Percentiles rank a stretch among this genome's conserved stretches.
Evolutionary conservation across 176 grass and related monocot species (phyloP).

Genomic region (Carex littledalei): DNA sequence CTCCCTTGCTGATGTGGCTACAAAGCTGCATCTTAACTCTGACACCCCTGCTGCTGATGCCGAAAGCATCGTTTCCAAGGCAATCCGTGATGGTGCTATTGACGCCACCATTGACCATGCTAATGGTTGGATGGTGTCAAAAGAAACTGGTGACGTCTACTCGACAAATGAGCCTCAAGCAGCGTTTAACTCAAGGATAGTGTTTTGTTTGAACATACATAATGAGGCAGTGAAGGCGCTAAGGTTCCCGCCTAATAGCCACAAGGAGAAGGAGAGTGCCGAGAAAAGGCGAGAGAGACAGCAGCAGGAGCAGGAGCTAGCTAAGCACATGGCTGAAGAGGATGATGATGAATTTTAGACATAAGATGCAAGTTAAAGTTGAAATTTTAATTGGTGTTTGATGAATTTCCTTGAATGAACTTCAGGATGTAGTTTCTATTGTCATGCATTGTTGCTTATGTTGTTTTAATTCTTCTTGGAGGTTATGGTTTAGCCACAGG

Average conservation of each 20-base stretch:
- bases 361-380: neutral
- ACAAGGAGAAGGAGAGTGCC: constrained; percentile 78
- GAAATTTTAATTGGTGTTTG: constrained; percentile 14
- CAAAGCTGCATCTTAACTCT: constrained; percentile 65
- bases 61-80: constrained; percentile 77
- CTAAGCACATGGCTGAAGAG: constrained; percentile 79
- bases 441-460: neutral
- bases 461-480: constrained; percentile 5
- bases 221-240: constrained; percentile 73
- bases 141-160: constrained; percentile 77
- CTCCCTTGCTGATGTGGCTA: constrained; percentile 74
- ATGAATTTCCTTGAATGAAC: constrained; percentile 14
- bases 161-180: constrained; percentile 85
- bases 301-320: constrained; percentile 85
- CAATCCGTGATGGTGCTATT: constrained; percentile 71
- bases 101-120: constrained; percentile 77
- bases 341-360: constrained; percentile 79
- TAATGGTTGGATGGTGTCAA: constrained; percentile 76
- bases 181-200: constrained; percentile 64
- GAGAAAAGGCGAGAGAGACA: constrained; percentile 79
- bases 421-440: neutral
- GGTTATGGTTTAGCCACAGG: neutral
- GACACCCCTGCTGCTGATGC: constrained; percentile 60
- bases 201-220: constrained; percentile 93
- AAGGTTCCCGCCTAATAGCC: constrained; percentile 69